These are phyloP conservation scores for Eleusine indica DNA, from an alignment of 176 grass and related monocot genomes.

Conservation along the genomic window DNA sequence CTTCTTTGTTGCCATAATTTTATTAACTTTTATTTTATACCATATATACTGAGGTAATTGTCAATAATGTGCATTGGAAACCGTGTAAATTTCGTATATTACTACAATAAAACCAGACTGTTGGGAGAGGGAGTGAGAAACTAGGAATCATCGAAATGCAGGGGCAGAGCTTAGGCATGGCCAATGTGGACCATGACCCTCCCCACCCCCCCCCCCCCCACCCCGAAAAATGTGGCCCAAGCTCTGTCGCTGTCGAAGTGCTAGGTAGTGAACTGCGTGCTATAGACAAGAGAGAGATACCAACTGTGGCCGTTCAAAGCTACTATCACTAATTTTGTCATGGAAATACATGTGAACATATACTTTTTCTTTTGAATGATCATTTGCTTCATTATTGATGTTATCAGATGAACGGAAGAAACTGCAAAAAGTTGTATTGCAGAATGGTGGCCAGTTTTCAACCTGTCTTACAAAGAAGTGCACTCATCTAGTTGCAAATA, in stretches of 20 bases:
- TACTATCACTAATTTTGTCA: slow-evolving; percentile 25
- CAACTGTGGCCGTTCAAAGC: slow-evolving; percentile 1
- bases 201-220: too few species aligned
- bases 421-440: slow-evolving; percentile 65
- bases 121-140: neutral
- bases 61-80: neutral
- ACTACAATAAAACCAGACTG: neutral
- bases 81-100: neutral
- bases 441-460: slow-evolving; percentile 96
- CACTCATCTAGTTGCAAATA: slow-evolving; percentile 95
- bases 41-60: neutral
- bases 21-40: neutral
- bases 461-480: slow-evolving; percentile 81
- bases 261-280: slow-evolving; percentile 4
- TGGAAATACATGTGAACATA: neutral
- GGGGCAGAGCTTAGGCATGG: too few species aligned
- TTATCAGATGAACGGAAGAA: slow-evolving; percentile 74
- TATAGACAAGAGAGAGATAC: neutral
- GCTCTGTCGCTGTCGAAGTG: neutral
- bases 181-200: too few species aligned
- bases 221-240: too few species aligned
- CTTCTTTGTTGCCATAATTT: neutral
- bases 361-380: slow-evolving; percentile 20
- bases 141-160: neutral
- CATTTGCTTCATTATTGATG: slow-evolving; percentile 22